Conservation (phyloP, 352 stramenopile species). For the Phytophthora sansomeana region DNA sequence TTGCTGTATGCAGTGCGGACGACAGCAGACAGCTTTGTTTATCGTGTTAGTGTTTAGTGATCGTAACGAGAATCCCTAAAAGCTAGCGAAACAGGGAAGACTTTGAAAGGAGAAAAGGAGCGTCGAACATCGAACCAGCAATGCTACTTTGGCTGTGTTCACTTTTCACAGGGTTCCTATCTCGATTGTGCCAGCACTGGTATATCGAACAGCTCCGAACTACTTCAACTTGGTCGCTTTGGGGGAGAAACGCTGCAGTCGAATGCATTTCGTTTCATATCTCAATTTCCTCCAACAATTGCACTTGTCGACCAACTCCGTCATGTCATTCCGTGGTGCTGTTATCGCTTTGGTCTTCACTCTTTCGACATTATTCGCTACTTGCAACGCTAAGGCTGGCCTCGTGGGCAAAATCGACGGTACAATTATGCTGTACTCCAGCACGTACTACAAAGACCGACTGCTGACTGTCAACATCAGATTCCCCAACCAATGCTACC, state of each 20-base stretch:
- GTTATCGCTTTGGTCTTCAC: not conserved
- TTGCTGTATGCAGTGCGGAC: too few relatives aligned
- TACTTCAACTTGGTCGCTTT: too few relatives aligned
- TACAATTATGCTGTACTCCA: constrained; percentile 24
- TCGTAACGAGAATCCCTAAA: not conserved
- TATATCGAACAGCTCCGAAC: not conserved
- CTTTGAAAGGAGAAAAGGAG: too few relatives aligned
- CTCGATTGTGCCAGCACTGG: not conserved
- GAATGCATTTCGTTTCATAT: constrained; percentile 9
- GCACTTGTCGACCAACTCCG: not conserved
- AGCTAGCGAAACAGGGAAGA: too few relatives aligned
- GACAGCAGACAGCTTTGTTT: too few relatives aligned
- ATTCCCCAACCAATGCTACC: constrained; percentile 35
- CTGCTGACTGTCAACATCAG: constrained; percentile 26
- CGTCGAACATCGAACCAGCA: not conserved
- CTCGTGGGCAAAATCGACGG: constrained; percentile 16
- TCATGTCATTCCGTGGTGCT: not conserved
- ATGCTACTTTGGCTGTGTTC: not conserved
- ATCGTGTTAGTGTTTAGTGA: too few relatives aligned
- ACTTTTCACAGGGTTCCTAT: not conserved
- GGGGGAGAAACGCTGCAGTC: too few relatives aligned
- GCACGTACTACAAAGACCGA: constrained; percentile 17
- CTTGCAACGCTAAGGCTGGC: not conserved
- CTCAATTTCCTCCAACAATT: constrained; percentile 15
- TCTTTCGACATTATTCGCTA: not conserved